Evolutionary conservation across 75 land plant genomes (phyloP).

Genomic region (Sequoiadendron giganteum): DNA sequence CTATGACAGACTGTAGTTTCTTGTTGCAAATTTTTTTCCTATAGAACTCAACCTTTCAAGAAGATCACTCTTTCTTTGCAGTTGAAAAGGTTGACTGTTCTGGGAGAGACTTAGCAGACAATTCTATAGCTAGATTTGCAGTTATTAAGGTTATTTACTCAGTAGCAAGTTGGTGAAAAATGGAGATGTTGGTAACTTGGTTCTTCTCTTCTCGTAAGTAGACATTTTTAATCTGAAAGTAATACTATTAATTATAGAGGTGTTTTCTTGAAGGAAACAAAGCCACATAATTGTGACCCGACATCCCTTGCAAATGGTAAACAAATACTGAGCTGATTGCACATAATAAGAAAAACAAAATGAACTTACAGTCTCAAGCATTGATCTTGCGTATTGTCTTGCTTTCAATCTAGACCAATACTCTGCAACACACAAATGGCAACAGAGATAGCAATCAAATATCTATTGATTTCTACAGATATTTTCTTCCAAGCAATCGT

Average conservation of each 20-base stretch:
- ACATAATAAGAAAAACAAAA: neutral
- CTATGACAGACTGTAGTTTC: neutral
- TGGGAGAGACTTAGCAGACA: neutral
- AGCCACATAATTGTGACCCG: neutral
- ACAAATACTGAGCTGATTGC: neutral
- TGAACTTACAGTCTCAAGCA: neutral
- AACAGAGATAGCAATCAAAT: neutral
- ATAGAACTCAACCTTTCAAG: neutral
- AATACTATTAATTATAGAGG: neutral
- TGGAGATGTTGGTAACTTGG: neutral
- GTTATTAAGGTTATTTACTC: neutral
- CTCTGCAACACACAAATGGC: neutral
- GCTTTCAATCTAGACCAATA: conserved; percentile 9
- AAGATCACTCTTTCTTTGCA: neutral
- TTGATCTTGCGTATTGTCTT: neutral
- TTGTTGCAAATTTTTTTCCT: neutral
- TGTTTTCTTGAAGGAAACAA: neutral
- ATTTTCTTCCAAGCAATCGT: neutral
- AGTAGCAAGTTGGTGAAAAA: neutral
- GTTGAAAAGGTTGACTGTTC: neutral
- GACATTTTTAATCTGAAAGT: neutral
- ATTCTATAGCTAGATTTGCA: neutral
- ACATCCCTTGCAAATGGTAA: neutral
- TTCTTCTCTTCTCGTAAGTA: neutral
- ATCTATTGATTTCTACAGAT: neutral